These are phyloP conservation scores for Ascoidea asiatica DNA, from an alignment of 805 yeast species.

Conservation along the genomic window DNA sequence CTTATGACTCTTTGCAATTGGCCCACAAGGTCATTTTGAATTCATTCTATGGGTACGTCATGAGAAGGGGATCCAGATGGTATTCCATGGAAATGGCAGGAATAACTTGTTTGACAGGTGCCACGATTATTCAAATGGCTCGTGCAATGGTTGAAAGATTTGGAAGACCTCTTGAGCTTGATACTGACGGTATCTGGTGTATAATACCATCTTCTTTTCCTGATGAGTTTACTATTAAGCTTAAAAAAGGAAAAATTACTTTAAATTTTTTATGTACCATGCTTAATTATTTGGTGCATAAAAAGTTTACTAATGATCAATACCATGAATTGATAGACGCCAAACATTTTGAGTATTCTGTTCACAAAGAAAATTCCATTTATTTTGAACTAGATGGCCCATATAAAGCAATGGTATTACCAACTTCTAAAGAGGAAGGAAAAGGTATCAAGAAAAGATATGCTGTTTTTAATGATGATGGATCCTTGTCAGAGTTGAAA, in stretches of 20 bases:
- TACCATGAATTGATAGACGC: constrained; percentile 66
- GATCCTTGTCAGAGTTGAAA: constrained; percentile 85
- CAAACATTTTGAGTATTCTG: constrained; percentile 38
- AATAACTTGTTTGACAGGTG: constrained; percentile 95
- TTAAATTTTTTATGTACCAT: constrained; percentile 92
- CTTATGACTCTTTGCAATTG: constrained; percentile 88
- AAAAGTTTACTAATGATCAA: constrained; percentile 84
- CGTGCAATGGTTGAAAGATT: constrained; percentile 78
- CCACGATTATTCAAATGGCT: constrained; percentile 97
- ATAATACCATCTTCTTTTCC: constrained; percentile 89
- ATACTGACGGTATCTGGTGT: constrained; percentile 99
- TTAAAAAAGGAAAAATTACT: constrained; percentile 61
- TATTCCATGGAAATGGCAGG: constrained; percentile 99
- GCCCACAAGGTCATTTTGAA: constrained; percentile 96
- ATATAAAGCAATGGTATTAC: constrained; percentile 91
- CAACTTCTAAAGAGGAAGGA: constrained; percentile 96
- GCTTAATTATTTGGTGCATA: constrained; percentile 88
- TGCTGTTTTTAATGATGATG: constrained; percentile 94
- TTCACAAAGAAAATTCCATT: constrained; percentile 81
- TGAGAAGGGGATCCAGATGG: constrained; percentile 99
- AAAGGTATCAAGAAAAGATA: constrained; percentile 92
- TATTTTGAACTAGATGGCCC: constrained; percentile 99
- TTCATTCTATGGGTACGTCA: constrained; percentile 95
- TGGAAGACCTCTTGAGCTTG: constrained; percentile 92
- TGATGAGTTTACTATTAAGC: constrained; percentile 60